These are phyloP conservation scores for Warburgia ugandensis DNA, from an alignment of 164 flowering plant genomes.

Conservation along the genomic window DNA sequence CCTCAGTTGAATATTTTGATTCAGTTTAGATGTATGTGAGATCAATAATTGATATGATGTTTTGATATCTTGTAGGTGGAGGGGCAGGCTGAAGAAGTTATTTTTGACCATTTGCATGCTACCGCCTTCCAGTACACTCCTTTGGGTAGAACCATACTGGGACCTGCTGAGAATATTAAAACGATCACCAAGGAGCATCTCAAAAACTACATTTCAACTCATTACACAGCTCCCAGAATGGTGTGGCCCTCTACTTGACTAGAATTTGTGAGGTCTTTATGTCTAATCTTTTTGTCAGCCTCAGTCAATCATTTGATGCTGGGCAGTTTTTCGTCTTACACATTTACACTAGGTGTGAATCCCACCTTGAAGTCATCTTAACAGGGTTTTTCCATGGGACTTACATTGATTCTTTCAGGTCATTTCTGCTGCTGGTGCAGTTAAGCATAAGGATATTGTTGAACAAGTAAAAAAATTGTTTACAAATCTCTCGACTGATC, in stretches of 20 bases:
- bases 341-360: no score
- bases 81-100: slow-evolving; percentile 83
- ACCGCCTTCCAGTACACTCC: slow-evolving; percentile 96
- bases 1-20: no score
- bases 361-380: no score
- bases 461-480: slow-evolving; percentile 72
- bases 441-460: slow-evolving; percentile 91
- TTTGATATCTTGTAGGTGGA: slow-evolving; percentile 70
- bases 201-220: slow-evolving; percentile 68
- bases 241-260: slow-evolving; percentile 27
- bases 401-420: slow-evolving; percentile 39
- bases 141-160: slow-evolving; percentile 89
- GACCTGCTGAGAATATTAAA: slow-evolving; percentile 79
- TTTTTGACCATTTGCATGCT: slow-evolving; percentile 96
- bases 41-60: no score
- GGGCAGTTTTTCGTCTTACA: not conserved
- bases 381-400: no score
- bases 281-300: no score
- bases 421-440: slow-evolving; percentile 88
- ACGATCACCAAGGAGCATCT: slow-evolving; percentile 65
- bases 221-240: slow-evolving; percentile 92
- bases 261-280: not conserved
- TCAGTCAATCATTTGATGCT: not conserved
- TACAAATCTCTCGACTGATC: slow-evolving; percentile 69
- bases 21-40: no score